Evolutionary conservation across 306 rosid species (phyloP).

Genomic region (Delonix regia): DNA sequence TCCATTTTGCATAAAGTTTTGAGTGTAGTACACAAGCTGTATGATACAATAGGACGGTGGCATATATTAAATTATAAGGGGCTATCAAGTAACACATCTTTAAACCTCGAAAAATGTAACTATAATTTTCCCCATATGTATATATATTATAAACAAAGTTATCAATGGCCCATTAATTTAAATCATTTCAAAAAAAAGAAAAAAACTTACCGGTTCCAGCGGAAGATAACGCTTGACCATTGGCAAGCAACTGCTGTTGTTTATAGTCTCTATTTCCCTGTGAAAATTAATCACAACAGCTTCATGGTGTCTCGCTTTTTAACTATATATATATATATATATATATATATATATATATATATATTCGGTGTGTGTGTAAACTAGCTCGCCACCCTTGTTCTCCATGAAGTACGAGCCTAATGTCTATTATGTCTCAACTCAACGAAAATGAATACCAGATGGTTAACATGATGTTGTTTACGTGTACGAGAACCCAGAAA

Average conservation of each 20-base stretch:
- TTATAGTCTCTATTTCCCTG: conserved; percentile 68
- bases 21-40: too few relatives aligned
- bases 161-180: not conserved
- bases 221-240: conserved; percentile 58
- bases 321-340: not conserved
- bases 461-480: not conserved
- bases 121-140: too few relatives aligned
- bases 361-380: too few relatives aligned
- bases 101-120: too few relatives aligned
- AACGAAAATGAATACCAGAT: not conserved
- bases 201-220: conserved; percentile 63
- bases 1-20: too few relatives aligned
- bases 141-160: conserved; percentile 19
- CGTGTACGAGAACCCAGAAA: not conserved
- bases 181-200: not conserved
- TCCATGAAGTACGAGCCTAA: not conserved
- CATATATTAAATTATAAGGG: too few relatives aligned
- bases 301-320: conserved; percentile 3
- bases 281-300: conserved; percentile 36
- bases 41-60: too few relatives aligned
- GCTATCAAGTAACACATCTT: too few relatives aligned
- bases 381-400: not conserved
- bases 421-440: not conserved
- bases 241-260: conserved; percentile 52
- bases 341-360: too few relatives aligned